Conservation (phyloP, 345 rosid genomes). For the Cardamine chenopodiifolia region DNA sequence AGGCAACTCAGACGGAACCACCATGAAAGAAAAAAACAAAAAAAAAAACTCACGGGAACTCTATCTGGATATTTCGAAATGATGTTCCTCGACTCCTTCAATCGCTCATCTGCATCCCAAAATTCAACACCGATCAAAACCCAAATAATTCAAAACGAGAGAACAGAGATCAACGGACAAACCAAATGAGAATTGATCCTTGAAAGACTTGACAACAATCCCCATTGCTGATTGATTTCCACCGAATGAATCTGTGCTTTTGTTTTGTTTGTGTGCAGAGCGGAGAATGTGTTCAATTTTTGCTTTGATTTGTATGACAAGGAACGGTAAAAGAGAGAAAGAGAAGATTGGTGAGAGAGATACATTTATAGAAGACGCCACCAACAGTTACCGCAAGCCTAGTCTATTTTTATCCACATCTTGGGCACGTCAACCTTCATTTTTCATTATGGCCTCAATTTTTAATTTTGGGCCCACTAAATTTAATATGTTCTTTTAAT, state of each 20-base stretch:
- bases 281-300: constrained; percentile 28
- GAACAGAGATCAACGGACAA: background rate
- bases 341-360: background rate
- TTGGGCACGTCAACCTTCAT: constrained; percentile 6
- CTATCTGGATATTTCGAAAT: constrained; percentile 64
- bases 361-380: constrained; percentile 24
- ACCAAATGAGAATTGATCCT: constrained; percentile 44
- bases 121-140: background rate
- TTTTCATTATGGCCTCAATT: constrained; percentile 9
- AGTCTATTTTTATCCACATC: constrained; percentile 2
- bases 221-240: constrained; percentile 30
- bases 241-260: background rate
- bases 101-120: constrained; percentile 50
- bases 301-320: constrained; percentile 27
- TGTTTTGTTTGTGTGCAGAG: background rate
- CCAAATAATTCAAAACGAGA: background rate
- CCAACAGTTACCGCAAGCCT: constrained; percentile 12
- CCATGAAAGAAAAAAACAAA: background rate
- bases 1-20: constrained; percentile 19
- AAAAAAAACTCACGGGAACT: constrained; percentile 58
- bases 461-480: background rate
- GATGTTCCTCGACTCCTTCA: constrained; percentile 62
- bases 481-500: background rate
- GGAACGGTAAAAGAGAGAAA: constrained; percentile 24
- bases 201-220: constrained; percentile 42